These are phyloP conservation scores for Penicillium antarcticum DNA, from an alignment of 495 filamentous ascomycete genomes.

Conservation along the genomic window DNA sequence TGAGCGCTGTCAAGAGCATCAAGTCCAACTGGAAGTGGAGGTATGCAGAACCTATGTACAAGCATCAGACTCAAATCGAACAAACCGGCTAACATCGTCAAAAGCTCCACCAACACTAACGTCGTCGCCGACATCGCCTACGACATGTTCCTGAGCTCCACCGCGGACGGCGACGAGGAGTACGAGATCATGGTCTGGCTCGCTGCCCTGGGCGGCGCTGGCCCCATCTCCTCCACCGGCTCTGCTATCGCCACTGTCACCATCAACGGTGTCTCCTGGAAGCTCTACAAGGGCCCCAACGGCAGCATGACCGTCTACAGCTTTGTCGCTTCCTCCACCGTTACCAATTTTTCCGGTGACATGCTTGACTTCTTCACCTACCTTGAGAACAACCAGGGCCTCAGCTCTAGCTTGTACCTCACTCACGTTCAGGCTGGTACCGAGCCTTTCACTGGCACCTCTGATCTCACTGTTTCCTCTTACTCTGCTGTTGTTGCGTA, in stretches of 20 bases:
- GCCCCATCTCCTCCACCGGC: slow-evolving; percentile 59
- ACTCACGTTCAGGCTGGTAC: slow-evolving; percentile 54
- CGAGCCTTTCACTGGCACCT: slow-evolving; percentile 51
- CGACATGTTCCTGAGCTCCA: slow-evolving; percentile 58
- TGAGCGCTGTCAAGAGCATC: slow-evolving; percentile 51
- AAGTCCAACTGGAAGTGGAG: slow-evolving; percentile 52
- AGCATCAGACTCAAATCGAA: not conserved
- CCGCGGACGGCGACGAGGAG: slow-evolving; percentile 39
- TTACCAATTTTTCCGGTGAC: slow-evolving; percentile 53
- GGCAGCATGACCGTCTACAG: slow-evolving; percentile 56
- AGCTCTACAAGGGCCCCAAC: slow-evolving; percentile 56
- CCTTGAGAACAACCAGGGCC: slow-evolving; percentile 45
- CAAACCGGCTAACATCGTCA: not conserved
- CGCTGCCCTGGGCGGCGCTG: slow-evolving; percentile 56
- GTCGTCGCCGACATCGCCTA: slow-evolving; percentile 64
- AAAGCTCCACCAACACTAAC: slow-evolving; percentile 51
- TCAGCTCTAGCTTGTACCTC: slow-evolving; percentile 52
- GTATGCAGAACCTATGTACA: slow-evolving; percentile 25
- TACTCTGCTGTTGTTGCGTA: slow-evolving; percentile 43
- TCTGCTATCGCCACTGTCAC: slow-evolving; percentile 49
- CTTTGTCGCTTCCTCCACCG: slow-evolving; percentile 52
- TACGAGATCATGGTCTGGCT: slow-evolving; percentile 78
- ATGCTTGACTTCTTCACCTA: slow-evolving; percentile 56
- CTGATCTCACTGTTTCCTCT: slow-evolving; percentile 30
- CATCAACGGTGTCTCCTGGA: slow-evolving; percentile 49